Conservation (phyloP, 2,329 filamentous ascomycete genomes). For the Diaporthe amygdali region DNA sequence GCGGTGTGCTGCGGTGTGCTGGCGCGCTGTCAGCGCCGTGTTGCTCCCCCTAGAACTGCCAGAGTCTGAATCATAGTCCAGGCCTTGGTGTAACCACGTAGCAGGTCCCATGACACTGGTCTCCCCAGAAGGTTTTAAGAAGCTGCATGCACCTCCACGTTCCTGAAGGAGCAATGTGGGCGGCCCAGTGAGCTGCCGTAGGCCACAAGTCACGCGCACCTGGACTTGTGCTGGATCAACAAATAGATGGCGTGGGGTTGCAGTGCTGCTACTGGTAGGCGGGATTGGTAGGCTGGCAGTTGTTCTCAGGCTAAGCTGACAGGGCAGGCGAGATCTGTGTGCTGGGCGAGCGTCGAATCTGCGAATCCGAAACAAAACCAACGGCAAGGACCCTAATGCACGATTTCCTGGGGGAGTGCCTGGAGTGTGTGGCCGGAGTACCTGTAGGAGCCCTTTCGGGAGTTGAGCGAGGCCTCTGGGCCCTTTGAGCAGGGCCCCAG, state of each 20-base stretch:
- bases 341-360: neutral
- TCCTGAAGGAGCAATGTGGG: neutral
- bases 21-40: neutral
- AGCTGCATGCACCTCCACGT: neutral
- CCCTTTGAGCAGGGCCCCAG: too few relatives aligned
- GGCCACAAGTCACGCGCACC: neutral
- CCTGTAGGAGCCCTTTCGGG: neutral
- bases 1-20: neutral
- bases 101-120: constrained; percentile 1
- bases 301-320: neutral
- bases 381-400: neutral
- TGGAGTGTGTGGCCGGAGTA: neutral
- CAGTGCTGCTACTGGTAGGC: neutral
- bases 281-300: constrained; percentile 1
- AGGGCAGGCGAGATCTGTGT: neutral
- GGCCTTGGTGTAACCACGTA: constrained; percentile 8
- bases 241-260: neutral
- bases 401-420: neutral
- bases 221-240: neutral
- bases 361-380: neutral
- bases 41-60: neutral
- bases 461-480: constrained; percentile 12
- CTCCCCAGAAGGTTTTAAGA: neutral
- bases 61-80: constrained; percentile 11
- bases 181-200: neutral